A percentile compares a stretch with the other conserved stretches of the same genome.
phyloP scores from a whole-genome alignment of 345 rosid genomes.

The Aethionema arabicum region DNA sequence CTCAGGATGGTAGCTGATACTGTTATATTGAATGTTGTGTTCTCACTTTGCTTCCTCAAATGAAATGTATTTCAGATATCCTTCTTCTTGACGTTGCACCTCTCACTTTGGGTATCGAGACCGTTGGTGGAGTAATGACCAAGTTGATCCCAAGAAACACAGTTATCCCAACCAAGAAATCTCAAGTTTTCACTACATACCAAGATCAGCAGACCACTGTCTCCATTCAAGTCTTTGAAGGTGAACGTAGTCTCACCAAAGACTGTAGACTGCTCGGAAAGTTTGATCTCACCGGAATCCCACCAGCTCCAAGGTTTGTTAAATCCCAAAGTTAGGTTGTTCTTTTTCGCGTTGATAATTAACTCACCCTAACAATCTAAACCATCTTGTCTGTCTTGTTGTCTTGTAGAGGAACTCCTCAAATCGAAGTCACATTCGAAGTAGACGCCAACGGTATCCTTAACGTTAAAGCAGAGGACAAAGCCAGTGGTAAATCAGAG shows the following conservation, averaged over 20 bases:
- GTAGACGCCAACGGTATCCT: constrained; percentile 95
- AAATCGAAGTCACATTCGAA: constrained; percentile 95
- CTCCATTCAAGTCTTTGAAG: constrained; percentile 98
- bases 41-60: background rate
- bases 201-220: constrained; percentile 99
- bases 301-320: constrained; percentile 87
- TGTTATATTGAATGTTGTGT: background rate
- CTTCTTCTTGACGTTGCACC: constrained; percentile 98
- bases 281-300: constrained; percentile 74
- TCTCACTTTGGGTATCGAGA: constrained; percentile 91
- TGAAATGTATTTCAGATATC: constrained; percentile 52
- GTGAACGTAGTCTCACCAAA: constrained; percentile 96
- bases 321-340: background rate
- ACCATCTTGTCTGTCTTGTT: no score
- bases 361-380: no score
- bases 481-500: constrained; percentile 82
- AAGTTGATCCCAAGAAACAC: constrained; percentile 98
- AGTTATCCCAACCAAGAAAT: constrained; percentile 95
- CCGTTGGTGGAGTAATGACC: constrained; percentile 99
- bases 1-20: background rate
- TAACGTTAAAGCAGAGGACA: constrained; percentile 91
- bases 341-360: no score
- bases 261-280: constrained; percentile 88
- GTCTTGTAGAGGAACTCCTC: constrained; percentile 84
- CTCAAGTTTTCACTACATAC: constrained; percentile 96